Base-by-base conservation (phyloP, 257 asterid species). In the Cruciata laevipes region DNA sequence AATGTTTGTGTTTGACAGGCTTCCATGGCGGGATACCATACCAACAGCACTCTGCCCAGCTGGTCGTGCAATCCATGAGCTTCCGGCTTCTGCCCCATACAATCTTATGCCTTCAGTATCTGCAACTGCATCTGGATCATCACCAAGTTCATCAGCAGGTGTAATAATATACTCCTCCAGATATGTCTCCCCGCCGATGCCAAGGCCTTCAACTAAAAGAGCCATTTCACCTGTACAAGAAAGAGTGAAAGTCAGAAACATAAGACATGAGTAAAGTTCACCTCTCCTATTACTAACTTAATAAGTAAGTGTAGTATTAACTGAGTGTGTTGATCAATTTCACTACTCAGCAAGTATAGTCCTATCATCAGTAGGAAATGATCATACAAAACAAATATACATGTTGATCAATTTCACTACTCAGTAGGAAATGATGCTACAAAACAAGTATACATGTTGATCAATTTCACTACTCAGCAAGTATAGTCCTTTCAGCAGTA, bases 121-220 rank as follows among this genome's bases (percentile, higher is more conserved):
- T 37, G 68, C 73, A 59, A 40, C 55, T 16, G 74, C 74, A 13
- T 71, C 83, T 67, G 73, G 80, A 35, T 76, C 83, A 37, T 85
- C 87, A 8, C 40, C 16, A 1, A 77, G 73, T 12, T 74, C 94
- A 63, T 79, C 72, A 5, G 72, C 74, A 32, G 90, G 93, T 20
- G 74, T 80, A 55, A 88, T 80, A 5, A 86, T 49, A 70, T 88
- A 88, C 64, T 88, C 87, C 77, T 86, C 89, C 2, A 84, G 77
- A 12, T 82, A 72, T 40, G 85, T 81, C 32, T 83, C 86, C 13
- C 81, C 83, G 5, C 95, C 87, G 9, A 81, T 78, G 44, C 82
- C 86, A 53, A 88, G 86, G 31, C 96, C 96, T 80, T 88, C 96
- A 52, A 82, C 88, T 63, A 88, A 71, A 80, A 88, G 73, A 13